phyloP scores from a whole-genome alignment of 2,329 filamentous ascomycete genomes.

The Fusarium graminum region DNA sequence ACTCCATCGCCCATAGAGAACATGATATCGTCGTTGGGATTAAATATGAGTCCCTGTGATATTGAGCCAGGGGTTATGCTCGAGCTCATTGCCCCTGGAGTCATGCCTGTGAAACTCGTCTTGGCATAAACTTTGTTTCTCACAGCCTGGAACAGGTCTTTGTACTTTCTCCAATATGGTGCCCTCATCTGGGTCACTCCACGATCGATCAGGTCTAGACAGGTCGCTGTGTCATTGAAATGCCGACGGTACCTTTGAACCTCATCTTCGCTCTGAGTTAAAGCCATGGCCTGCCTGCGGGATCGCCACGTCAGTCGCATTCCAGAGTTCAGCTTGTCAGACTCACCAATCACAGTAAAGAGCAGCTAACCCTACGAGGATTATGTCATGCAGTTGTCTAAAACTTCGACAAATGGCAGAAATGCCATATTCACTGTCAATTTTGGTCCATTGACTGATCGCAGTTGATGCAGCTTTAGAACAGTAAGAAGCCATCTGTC shows the following conservation, averaged over 20 bases:
- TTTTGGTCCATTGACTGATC: not conserved
- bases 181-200: not conserved
- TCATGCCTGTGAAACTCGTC: not conserved
- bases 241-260: not conserved
- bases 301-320: not conserved
- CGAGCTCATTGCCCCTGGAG: not conserved
- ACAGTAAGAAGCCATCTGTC: not conserved
- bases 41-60: not conserved
- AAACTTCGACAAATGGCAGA: slow-evolving; percentile 5
- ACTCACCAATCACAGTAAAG: slow-evolving; percentile 18
- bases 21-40: not conserved
- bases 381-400: slow-evolving; percentile 8
- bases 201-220: not conserved
- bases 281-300: not conserved
- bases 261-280: not conserved
- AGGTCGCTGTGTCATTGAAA: not conserved
- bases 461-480: slow-evolving; percentile 1
- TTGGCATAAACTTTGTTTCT: slow-evolving; percentile 2
- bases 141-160: not conserved
- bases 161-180: rapidly evolving
- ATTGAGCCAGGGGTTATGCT: not conserved
- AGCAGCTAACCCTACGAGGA: slow-evolving; percentile 4
- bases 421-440: not conserved
- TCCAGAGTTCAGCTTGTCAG: not conserved
- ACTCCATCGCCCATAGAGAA: not conserved